These are phyloP conservation scores for Brassica carinata DNA, from an alignment of 345 rosid species.

Conservation along the genomic window DNA sequence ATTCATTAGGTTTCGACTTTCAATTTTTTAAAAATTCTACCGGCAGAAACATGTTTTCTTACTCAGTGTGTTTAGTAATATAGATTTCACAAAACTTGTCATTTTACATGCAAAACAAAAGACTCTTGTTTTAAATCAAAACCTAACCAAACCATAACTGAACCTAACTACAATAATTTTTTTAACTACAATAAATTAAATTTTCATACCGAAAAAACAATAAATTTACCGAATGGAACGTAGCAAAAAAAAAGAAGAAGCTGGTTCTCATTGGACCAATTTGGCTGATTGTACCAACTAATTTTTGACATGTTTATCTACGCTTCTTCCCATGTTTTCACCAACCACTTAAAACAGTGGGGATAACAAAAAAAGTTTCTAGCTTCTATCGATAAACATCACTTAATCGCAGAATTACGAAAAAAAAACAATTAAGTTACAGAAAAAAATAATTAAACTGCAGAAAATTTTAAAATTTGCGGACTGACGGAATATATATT, in stretches of 20 bases:
- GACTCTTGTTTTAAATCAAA: not conserved
- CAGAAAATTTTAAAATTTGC: too few relatives aligned
- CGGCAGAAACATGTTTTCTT: not conserved
- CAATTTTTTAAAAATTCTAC: not conserved
- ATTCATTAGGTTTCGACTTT: not conserved
- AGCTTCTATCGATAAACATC: too few relatives aligned
- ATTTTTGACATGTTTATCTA: conserved; percentile 15
- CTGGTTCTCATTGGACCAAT: not conserved
- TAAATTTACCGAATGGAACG: not conserved
- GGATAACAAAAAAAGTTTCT: not conserved
- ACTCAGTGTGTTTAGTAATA: not conserved
- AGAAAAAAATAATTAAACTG: too few relatives aligned
- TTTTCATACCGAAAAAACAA: too few relatives aligned
- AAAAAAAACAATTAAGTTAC: too few relatives aligned
- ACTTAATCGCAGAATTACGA: too few relatives aligned
- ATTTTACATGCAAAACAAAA: too few relatives aligned
- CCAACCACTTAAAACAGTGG: conserved; percentile 20
- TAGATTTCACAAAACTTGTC: not conserved
- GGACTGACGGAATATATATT: too few relatives aligned
- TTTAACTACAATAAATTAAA: too few relatives aligned
- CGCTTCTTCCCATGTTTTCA: conserved; percentile 1
- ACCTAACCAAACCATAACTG: not conserved
- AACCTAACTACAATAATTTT: not conserved
- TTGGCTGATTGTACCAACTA: not conserved
- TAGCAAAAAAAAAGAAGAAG: not conserved